Conservation (phyloP, 306 rosid species). For the Acacia crassicarpa region DNA sequence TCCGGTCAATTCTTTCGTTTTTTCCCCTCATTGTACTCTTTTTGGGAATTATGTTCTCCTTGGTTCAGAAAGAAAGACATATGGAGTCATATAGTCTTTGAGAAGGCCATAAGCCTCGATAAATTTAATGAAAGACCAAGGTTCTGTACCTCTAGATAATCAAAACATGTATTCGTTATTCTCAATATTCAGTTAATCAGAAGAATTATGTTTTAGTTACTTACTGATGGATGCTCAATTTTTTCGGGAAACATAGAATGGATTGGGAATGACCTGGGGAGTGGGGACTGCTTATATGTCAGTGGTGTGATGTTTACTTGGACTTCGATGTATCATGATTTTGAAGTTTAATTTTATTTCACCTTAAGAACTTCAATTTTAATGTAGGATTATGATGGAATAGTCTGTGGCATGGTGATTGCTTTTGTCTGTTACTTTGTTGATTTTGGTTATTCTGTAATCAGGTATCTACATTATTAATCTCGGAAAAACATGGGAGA, state of each 20-base stretch:
- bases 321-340: not conserved
- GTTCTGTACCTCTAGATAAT: not conserved
- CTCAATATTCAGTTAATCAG: not conserved
- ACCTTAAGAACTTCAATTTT: not conserved
- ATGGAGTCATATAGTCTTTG: not conserved
- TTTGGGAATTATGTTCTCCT: not conserved
- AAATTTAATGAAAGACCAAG: too few species aligned
- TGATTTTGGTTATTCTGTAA: slow-evolving; percentile 10
- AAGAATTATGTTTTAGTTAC: not conserved
- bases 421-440: not conserved
- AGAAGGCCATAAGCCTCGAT: too few species aligned
- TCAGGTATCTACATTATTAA: slow-evolving; percentile 77
- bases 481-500: slow-evolving; percentile 77
- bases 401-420: not conserved
- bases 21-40: not conserved
- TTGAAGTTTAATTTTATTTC: not conserved
- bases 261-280: too few species aligned
- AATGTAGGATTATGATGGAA: not conserved
- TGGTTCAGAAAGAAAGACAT: not conserved
- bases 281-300: not conserved
- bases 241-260: too few species aligned
- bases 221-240: not conserved
- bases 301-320: not conserved
- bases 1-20: too few species aligned
- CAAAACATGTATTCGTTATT: not conserved